phyloP scores from a whole-genome alignment of 345 rosid species.

The Schrenkiella parvula region DNA sequence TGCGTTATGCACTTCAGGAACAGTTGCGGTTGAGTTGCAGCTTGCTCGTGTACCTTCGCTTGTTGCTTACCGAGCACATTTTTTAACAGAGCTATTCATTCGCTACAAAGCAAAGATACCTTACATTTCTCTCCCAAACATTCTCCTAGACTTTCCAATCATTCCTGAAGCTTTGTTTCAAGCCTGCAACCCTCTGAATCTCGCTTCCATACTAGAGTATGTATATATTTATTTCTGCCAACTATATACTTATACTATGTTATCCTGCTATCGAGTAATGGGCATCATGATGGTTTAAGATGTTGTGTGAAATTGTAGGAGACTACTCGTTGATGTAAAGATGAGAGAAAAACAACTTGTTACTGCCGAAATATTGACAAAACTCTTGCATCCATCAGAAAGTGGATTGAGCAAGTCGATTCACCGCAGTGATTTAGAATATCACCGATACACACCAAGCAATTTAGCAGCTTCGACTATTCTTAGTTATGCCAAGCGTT shows the following conservation, averaged over 20 bases:
- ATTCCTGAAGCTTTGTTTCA: constrained; percentile 84
- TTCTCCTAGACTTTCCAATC: constrained; percentile 62
- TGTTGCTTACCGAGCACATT: constrained; percentile 81
- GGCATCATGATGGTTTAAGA: not conserved
- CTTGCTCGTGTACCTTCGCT: constrained; percentile 75
- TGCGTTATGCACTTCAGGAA: constrained; percentile 96
- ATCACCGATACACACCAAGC: constrained; percentile 47
- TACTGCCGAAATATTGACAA: constrained; percentile 53
- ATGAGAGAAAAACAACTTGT: constrained; percentile 51
- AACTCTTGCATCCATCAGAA: constrained; percentile 52
- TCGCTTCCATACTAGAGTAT: constrained; percentile 60
- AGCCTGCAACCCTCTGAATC: constrained; percentile 61
- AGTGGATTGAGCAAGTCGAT: constrained; percentile 9
- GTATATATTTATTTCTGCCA: constrained; percentile 2
- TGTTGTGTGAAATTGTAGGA: constrained; percentile 42
- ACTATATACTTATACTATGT: not conserved
- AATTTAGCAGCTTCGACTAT: constrained; percentile 64
- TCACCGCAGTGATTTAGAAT: constrained; percentile 13
- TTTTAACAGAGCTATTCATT: constrained; percentile 70
- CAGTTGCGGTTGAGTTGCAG: constrained; percentile 90
- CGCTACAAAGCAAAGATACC: constrained; percentile 78
- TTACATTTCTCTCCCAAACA: constrained; percentile 83
- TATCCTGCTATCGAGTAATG: not conserved
- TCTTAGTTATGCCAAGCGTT: constrained; percentile 40
- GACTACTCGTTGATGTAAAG: constrained; percentile 40